Evolutionary conservation across 2,329 filamentous ascomycete species (phyloP), one percentile per base, ranked within the genome.

Genomic region (Alternaria arborescens): DNA sequence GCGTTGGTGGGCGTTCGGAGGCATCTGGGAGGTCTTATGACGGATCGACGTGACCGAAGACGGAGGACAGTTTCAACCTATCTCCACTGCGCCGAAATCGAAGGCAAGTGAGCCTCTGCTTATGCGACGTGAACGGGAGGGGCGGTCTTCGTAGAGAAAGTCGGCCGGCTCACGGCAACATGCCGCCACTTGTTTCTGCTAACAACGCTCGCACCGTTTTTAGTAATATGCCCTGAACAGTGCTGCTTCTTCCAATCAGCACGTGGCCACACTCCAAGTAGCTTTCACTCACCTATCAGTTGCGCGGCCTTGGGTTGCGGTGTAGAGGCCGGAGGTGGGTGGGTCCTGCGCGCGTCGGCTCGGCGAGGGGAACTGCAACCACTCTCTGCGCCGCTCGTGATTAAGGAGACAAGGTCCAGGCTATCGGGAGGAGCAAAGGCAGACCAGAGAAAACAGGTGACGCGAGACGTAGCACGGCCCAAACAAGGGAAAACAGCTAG

Each of bases 151-250:
- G 48, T 50, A 52, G 41, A 50, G 52, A 60, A 53, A 48, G 52
- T 66, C 62, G 65, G 64, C 55, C 55, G 61, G 58, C 66, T 69
- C 67, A 75, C 70, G 62, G 65, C 65, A 62, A 69, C 70, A 72
- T 72, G 58, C 65, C 72, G 72, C 71, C 70, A 74, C 71, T 43
- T 55, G 44, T 50, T 59, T 46, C 30, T 47, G 50, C 44, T 48
- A 36, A n/a, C 50, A 46, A 34, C 32, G 50, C 55, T 42, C 24
- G 38, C 10, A n/a, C 11, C 44, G 28, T 8, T 41, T 43, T 60
- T 60, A 60, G 56, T 59, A 61, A 62, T 65, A 43, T 30, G 24
- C 32, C 34, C 32, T 36, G 41, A 24, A 24, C 28, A 47, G 14
- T 8, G 24, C 47, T 65, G 46, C 40, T 43, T 34, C 14, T 52